phyloP scores from a whole-genome alignment of 345 rosid species.

The Eucalyptus microcorys region DNA sequence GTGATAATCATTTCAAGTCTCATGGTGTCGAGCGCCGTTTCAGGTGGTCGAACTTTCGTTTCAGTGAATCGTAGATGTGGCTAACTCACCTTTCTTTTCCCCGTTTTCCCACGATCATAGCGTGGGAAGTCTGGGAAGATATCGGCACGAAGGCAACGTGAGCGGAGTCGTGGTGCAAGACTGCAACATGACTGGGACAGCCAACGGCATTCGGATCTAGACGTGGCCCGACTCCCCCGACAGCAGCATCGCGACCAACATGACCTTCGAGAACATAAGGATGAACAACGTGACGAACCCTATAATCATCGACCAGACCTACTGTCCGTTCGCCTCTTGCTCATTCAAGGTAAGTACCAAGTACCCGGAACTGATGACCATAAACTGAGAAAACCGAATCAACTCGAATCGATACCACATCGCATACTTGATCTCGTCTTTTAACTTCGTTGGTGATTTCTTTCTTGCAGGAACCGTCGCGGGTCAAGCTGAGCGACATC shows the following conservation, averaged over 20 bases:
- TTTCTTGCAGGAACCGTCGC: conserved; percentile 6
- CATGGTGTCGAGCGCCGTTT: background rate
- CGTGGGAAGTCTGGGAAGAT: conserved; percentile 52
- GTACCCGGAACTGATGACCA: background rate
- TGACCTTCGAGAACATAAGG: conserved; percentile 38
- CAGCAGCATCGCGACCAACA: conserved; percentile 39
- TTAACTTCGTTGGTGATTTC: background rate
- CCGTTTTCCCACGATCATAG: background rate
- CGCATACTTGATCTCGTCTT: background rate
- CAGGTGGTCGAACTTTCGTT: background rate
- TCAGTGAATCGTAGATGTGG: background rate
- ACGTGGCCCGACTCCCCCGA: conserved; percentile 54
- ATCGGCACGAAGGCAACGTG: conserved; percentile 34
- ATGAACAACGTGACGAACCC: conserved; percentile 47
- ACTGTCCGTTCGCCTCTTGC: conserved; percentile 41
- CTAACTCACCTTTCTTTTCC: background rate
- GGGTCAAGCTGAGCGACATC: conserved; percentile 13
- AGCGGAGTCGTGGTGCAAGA: conserved; percentile 36
- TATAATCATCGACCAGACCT: conserved; percentile 45
- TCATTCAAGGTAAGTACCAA: conserved; percentile 9
- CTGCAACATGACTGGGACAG: conserved; percentile 27
- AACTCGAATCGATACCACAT: background rate
- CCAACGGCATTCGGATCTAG: conserved; percentile 49
- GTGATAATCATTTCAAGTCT: background rate
- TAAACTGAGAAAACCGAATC: background rate